A percentile compares a stretch with the other conserved stretches of the same genome.
These are phyloP conservation scores for Trichocladium antarcticum DNA, from an alignment of 495 filamentous ascomycete genomes.

Conservation along the genomic window DNA sequence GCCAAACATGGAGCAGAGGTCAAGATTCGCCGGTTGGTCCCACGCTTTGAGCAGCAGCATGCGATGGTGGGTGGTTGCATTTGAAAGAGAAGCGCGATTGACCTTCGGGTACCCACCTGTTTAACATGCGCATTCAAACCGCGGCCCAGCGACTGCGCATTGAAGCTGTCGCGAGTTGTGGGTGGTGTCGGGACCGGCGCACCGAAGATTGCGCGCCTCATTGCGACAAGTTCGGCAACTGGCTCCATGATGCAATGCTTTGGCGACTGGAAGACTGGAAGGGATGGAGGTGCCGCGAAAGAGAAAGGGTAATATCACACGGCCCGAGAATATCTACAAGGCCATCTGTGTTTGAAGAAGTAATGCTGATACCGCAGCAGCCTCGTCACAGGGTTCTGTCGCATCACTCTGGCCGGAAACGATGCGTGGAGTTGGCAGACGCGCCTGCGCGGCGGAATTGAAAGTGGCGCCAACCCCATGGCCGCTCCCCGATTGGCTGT, in stretches of 20 bases:
- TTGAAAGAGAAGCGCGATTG: slow-evolving; percentile 9
- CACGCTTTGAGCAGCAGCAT: no score
- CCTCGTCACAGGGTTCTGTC: neutral
- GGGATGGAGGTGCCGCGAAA: no score
- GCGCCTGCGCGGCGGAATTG: neutral
- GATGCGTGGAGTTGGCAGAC: neutral
- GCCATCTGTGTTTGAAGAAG: neutral
- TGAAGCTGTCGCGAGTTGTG: slow-evolving; percentile 28
- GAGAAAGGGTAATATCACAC: neutral
- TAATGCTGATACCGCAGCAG: neutral
- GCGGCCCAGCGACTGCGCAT: slow-evolving; percentile 35
- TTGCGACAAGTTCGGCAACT: neutral
- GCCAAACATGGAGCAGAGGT: no score
- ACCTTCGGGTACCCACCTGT: slow-evolving; percentile 29
- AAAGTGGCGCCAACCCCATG: neutral
- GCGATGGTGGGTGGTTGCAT: neutral
- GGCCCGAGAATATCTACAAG: neutral
- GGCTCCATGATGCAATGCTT: slow-evolving; percentile 6
- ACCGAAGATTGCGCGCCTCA: slow-evolving; percentile 1
- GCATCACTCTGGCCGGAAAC: neutral
- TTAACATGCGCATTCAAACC: slow-evolving; percentile 35
- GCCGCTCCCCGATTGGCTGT: neutral
- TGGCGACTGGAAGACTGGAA: neutral
- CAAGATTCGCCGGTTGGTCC: no score
- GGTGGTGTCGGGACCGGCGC: slow-evolving; percentile 10